Evolutionary conservation across 805 yeast species (phyloP), one percentile per base, ranked within the genome.

Genomic region (Deakozyma indianensis): DNA sequence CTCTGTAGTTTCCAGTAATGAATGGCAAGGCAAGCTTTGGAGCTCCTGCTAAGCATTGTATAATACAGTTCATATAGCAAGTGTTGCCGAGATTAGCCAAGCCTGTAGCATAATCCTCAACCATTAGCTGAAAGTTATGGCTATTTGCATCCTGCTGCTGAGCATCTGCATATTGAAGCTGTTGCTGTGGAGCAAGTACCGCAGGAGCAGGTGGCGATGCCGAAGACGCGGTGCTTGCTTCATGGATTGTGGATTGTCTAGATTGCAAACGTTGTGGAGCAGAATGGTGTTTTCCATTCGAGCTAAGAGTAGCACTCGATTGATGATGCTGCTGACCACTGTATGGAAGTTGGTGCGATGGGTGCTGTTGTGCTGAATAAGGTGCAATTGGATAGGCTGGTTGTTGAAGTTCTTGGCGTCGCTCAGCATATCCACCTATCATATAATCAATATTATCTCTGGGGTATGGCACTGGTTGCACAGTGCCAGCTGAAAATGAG

Each of bases 1-100:
- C 78, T 49, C 71, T 70, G 61, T 78, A 86, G 0, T 75, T 62
- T 14, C 77, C 78, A 50, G 70, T 63, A 41, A 80, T 64, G 55
- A 88, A 83, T 46, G 82, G 75, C 41, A 66, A 68, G 2, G 80
- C 70, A 23, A 88, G 63, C 48, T 76, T 78, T 1, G 77, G 76
- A 0, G 90, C 78, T 0, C 90, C 88, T 2, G 80, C 70, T 28
- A 90, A 59, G 60, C 96, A 85, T 63, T 88, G 97, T n/a, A 88
- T 61, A 2, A 83, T 71, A 52, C 95, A 82, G 62, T 88, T 88
- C 87, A 88, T 82, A 61, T 88, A 88, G 60, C 96, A 88, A 0
- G 95, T 83, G 56, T 90, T 90, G 2, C 96, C 95, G 50, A 88
- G 66, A 58, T 88, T 88, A 14, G 70, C 67, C 3, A 88, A 66